Conservation (phyloP, 23 red algal genomes). For the Cyanidiococcus yangmingshanensis region DNA sequence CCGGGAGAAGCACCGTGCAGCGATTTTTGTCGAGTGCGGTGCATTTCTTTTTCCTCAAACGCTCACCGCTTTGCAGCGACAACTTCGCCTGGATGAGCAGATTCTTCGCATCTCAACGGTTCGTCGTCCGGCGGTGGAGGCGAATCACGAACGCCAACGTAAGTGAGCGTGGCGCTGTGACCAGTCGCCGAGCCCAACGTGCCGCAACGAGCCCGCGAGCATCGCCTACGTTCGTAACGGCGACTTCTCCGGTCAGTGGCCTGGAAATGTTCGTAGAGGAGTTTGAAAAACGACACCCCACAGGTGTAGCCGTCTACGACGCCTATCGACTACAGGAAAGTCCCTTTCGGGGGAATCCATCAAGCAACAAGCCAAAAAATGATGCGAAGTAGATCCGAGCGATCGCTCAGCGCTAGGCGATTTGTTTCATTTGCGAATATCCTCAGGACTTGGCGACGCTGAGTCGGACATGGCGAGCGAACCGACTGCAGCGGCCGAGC, state of each 20-base stretch:
- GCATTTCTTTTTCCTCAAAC: neutral
- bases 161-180: too few species aligned
- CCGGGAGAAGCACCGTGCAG: neutral
- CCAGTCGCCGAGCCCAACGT: too few species aligned
- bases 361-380: too few species aligned
- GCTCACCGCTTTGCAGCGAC: neutral
- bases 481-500: too few species aligned
- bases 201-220: too few species aligned
- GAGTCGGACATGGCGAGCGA: too few species aligned
- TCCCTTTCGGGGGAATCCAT: neutral
- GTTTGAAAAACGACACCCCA: neutral
- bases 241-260: neutral
- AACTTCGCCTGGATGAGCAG: conserved; percentile 2
- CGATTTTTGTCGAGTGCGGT: neutral
- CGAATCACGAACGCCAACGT: too few species aligned
- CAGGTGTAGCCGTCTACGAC: neutral
- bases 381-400: too few species aligned
- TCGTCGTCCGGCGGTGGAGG: neutral
- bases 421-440: too few species aligned
- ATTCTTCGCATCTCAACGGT: neutral
- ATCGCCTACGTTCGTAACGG: too few species aligned
- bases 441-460: too few species aligned
- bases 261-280: conserved; percentile 7
- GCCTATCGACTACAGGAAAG: neutral
- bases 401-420: too few species aligned